A percentile compares a stretch with the other conserved stretches of the same genome.
phyloP scores from a whole-genome alignment of 352 stramenopile genomes.

The Pseudoperonospora humuli region DNA sequence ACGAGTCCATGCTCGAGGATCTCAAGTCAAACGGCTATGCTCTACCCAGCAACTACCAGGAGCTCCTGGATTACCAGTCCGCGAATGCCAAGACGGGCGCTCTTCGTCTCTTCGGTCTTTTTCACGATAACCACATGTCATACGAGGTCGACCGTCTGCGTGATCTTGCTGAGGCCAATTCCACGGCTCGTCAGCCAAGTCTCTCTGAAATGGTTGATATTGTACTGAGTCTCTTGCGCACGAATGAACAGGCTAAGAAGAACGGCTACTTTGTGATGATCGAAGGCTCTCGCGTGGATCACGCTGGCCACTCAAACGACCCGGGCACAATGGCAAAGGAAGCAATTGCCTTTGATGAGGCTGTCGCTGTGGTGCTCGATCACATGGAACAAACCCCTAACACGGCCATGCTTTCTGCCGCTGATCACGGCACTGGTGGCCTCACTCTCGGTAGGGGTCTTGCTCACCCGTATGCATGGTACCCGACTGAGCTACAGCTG shows the following conservation, averaged over 20 bases:
- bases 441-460: constrained; percentile 37
- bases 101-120: constrained; percentile 51
- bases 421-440: constrained; percentile 60
- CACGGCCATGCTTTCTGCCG: constrained; percentile 45
- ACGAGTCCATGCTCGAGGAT: constrained; percentile 35
- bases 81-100: constrained; percentile 37
- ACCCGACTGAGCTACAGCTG: constrained; percentile 31
- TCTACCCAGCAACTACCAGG: constrained; percentile 43
- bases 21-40: constrained; percentile 39
- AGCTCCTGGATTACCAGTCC: constrained; percentile 43
- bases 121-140: constrained; percentile 55
- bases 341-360: constrained; percentile 61
- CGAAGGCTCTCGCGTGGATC: constrained; percentile 62
- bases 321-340: constrained; percentile 60
- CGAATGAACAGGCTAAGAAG: constrained; percentile 63
- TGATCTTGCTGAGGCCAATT: constrained; percentile 24
- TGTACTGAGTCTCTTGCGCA: constrained; percentile 50
- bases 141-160: constrained; percentile 58
- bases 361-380: constrained; percentile 54
- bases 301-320: constrained; percentile 61
- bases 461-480: constrained; percentile 40
- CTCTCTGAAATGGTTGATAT: constrained; percentile 59
- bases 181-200: constrained; percentile 41
- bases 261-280: constrained; percentile 75
- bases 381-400: constrained; percentile 41